Percentiles rank a stretch among this genome's conserved stretches.
These are phyloP conservation scores for Dionaea muscipula DNA, from an alignment of 179 eudicot genomes.

Conservation along the genomic window DNA sequence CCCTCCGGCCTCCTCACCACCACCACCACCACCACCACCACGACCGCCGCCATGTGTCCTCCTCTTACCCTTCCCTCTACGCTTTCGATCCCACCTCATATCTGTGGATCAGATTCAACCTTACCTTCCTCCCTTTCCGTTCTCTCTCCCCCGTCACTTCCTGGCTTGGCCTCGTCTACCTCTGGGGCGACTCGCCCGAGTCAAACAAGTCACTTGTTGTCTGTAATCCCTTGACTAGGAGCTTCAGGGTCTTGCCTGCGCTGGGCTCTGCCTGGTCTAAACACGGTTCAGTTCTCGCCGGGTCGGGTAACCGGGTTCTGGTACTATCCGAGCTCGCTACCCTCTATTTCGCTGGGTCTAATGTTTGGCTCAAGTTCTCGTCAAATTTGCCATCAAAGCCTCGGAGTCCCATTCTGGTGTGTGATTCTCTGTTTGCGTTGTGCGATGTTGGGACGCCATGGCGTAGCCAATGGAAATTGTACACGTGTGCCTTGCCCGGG, in stretches of 20 bases:
- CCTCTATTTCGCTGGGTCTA: constrained; percentile 27
- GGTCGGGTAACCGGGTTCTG: constrained; percentile 34
- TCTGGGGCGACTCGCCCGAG: constrained; percentile 49
- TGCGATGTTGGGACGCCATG: constrained; percentile 83
- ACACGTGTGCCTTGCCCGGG: constrained; percentile 27
- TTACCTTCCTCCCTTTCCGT: constrained; percentile 60
- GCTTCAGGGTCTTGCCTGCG: constrained; percentile 39
- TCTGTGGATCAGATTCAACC: constrained; percentile 48
- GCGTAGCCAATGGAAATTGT: constrained; percentile 77
- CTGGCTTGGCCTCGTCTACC: constrained; percentile 58
- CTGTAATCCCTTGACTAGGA: constrained; percentile 54
- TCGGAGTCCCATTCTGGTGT: constrained; percentile 52
- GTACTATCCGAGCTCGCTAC: constrained; percentile 73
- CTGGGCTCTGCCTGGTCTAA: constrained; percentile 87
- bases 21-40: constrained; percentile 12
- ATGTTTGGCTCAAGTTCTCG: constrained; percentile 60
- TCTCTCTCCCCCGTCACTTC: constrained; percentile 61
- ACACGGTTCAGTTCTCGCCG: constrained; percentile 75
- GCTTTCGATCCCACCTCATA: constrained; percentile 37
- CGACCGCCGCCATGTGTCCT: constrained; percentile 12
- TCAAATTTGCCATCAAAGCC: constrained; percentile 79
- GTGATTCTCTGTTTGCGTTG: constrained; percentile 32
- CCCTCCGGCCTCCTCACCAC: constrained; percentile 17
- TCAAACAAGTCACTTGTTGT: constrained; percentile 34
- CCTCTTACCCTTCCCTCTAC: constrained; percentile 29